These are phyloP conservation scores for Skeletonema potamos DNA, from an alignment of 108 stramenopile species.

Conservation along the genomic window DNA sequence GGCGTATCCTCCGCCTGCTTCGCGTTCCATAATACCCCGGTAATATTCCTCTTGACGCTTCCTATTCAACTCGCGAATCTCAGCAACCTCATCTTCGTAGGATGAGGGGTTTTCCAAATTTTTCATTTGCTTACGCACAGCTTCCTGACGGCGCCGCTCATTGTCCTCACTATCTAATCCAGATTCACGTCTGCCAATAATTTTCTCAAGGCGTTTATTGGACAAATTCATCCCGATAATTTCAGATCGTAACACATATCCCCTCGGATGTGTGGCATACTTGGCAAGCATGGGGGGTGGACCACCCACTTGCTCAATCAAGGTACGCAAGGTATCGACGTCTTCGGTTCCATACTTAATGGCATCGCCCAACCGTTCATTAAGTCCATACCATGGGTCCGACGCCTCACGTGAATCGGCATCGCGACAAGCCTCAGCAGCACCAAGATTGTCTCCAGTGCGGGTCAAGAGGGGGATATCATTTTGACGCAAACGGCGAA, in stretches of 20 bases:
- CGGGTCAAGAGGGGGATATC: slow-evolving; percentile 55
- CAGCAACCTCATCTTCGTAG: slow-evolving; percentile 60
- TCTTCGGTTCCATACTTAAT: slow-evolving; percentile 65
- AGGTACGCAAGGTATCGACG: slow-evolving; percentile 44
- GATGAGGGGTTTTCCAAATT: slow-evolving; percentile 34
- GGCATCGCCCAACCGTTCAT: slow-evolving; percentile 80
- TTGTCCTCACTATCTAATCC: slow-evolving; percentile 46
- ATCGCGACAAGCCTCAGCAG: slow-evolving; percentile 63
- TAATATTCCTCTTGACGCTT: slow-evolving; percentile 20
- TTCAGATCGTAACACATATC: slow-evolving; percentile 68
- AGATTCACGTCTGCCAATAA: slow-evolving; percentile 14
- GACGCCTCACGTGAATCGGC: slow-evolving; percentile 45
- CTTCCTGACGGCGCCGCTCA: slow-evolving; percentile 58
- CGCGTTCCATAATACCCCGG: slow-evolving; percentile 9
- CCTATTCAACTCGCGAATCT: slow-evolving; percentile 12
- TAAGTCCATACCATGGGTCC: slow-evolving; percentile 86
- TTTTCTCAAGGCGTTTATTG: slow-evolving; percentile 32
- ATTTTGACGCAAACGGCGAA: slow-evolving; percentile 65
- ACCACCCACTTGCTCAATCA: slow-evolving; percentile 70
- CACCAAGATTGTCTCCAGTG: slow-evolving; percentile 50
- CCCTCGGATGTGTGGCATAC: slow-evolving; percentile 25
- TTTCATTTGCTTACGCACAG: slow-evolving; percentile 63
- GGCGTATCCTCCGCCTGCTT: slow-evolving; percentile 6
- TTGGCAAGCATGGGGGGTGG: slow-evolving; percentile 64
- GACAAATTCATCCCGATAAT: slow-evolving; percentile 66